Conservation (phyloP, 1,284 basidiomycete genomes). For the Trametes versicolor region DNA sequence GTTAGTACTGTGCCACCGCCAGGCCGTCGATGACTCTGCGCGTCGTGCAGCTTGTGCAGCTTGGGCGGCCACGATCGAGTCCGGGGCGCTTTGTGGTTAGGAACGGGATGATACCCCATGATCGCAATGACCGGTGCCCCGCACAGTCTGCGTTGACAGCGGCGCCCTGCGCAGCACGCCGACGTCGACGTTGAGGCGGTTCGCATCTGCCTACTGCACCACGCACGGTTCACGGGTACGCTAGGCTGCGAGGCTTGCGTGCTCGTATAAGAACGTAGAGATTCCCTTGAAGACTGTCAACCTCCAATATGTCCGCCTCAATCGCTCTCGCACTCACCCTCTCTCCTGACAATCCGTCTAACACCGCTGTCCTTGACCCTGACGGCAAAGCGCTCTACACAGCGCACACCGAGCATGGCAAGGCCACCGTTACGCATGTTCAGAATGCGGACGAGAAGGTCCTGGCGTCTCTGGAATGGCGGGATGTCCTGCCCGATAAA, state of each 20-base stretch:
- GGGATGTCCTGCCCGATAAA: constrained; percentile 37
- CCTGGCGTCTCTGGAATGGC: constrained; percentile 40
- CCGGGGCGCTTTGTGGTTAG: neutral
- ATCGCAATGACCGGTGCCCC: neutral
- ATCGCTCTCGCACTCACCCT: constrained; percentile 45
- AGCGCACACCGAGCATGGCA: constrained; percentile 48
- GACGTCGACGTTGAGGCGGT: neutral
- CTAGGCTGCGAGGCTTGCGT: neutral
- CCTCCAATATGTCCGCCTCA: constrained; percentile 23
- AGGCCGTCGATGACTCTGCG: too few species aligned
- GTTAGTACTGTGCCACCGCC: too few species aligned
- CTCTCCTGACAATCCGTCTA: constrained; percentile 54
- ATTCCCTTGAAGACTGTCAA: too few species aligned
- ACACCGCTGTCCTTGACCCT: constrained; percentile 50
- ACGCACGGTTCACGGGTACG: constrained; percentile 1
- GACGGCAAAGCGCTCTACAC: constrained; percentile 50
- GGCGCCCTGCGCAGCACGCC: constrained; percentile 7
- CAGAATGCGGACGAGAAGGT: constrained; percentile 38
- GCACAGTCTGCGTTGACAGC: neutral
- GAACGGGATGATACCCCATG: neutral
- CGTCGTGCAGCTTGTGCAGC: neutral
- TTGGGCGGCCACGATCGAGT: neutral
- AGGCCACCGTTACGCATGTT: constrained; percentile 47
- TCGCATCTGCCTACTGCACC: neutral
- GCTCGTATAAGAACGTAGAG: neutral